These are phyloP conservation scores for Nemania sp. DNA, from an alignment of 2,329 filamentous ascomycete species.

Conservation along the genomic window DNA sequence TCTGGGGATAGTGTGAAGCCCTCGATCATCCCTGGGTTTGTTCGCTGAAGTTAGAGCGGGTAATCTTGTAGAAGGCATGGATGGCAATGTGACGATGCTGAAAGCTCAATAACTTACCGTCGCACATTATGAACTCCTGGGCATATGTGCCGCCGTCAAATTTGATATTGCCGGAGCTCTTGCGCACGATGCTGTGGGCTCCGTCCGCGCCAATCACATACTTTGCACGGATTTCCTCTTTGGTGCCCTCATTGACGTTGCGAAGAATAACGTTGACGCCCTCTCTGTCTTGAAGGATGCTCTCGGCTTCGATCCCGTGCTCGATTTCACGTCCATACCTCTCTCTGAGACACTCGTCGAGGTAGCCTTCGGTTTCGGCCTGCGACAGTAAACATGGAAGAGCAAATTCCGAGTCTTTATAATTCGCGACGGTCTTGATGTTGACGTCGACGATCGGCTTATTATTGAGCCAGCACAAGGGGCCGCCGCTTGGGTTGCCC, in stretches of 20 bases:
- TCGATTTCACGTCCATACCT: constrained; percentile 37
- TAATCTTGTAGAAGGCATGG: not conserved
- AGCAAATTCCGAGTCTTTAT: constrained; percentile 10
- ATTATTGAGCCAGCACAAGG: constrained; percentile 38
- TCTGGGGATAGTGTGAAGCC: not conserved
- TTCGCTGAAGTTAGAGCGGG: not conserved
- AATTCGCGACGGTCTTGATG: constrained; percentile 5
- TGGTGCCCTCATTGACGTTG: not conserved
- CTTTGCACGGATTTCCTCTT: constrained; percentile 25
- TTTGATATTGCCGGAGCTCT: constrained; percentile 39
- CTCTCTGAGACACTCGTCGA: constrained; percentile 21
- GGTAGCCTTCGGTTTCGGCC: constrained; percentile 57
- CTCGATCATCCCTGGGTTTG: not conserved
- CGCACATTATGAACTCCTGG: constrained; percentile 45
- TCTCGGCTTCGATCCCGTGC: constrained; percentile 20
- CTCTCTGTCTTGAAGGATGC: constrained; percentile 22
- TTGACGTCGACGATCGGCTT: constrained; percentile 56
- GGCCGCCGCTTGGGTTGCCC: constrained; percentile 32
- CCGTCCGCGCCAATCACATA: constrained; percentile 52
- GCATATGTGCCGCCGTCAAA: constrained; percentile 48
- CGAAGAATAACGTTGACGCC: constrained; percentile 17
- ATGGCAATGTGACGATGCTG: no score
- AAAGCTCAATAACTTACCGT: constrained; percentile 8
- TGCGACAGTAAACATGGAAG: constrained; percentile 55
- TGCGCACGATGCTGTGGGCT: constrained; percentile 47